Evolutionary conservation across 352 stramenopile genomes (phyloP), one percentile per base, ranked within the genome.

Genomic region (Phytophthora ohioensis): DNA sequence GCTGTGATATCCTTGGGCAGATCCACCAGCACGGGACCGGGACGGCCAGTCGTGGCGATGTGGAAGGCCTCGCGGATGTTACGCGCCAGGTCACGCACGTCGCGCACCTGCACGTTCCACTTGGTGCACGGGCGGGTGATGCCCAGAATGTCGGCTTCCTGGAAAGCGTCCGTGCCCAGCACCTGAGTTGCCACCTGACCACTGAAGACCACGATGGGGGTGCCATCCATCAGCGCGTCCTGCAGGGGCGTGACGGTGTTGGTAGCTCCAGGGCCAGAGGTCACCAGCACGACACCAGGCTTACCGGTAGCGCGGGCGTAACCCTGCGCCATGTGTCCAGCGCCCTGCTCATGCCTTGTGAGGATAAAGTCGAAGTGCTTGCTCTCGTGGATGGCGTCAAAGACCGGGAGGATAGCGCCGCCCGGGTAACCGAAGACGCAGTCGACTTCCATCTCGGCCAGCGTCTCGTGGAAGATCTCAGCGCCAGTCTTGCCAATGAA

Each of bases 11-110:
- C 96, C 86, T 99, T 99, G 39, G 96, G 96, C 61, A 99, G 74
- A 80, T 99, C 96, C 48, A 99, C 87, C 61, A 98, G 91, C 55
- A 99, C 96, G 6, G 96, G 96, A 21, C 96, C 96, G 0, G 96
- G 96, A 32, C 96, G 85, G 10, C 96, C 96, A 17, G 96, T 98
- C 32, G 92, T 95, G 15, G 96, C 94, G 42, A 99, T 93, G 76
- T 98, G 96, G 80, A 98, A 99, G 10, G 96, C 96, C 69, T 98
- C 97, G 62, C 97, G 95, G 78, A 99, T 97, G 65, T 94, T 96
- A 53, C 97, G 90, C 8, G 96, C 95, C 60, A 99, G 77, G 72
- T 99, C 96, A 47, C 97, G 97, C 27, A 98, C 93, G 75, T 92
- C 92, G 58, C 97, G 97, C 73, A 99, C 97, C 74, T 98, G 94